phyloP scores from a whole-genome alignment of 495 filamentous ascomycete species.

The Sphaerosporella brunnea region DNA sequence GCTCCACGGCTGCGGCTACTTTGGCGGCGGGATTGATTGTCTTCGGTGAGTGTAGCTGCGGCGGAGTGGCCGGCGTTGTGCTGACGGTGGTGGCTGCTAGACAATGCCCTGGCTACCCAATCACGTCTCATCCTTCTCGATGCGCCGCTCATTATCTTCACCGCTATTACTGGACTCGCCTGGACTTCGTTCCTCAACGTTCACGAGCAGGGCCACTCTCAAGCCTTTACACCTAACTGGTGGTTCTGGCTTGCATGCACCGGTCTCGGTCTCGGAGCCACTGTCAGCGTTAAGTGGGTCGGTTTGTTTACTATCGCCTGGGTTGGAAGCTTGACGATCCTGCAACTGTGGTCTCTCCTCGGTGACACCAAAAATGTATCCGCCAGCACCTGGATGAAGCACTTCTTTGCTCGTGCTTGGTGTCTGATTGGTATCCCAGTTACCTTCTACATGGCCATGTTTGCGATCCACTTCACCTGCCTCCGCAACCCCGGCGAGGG shows the following conservation, averaged over 20 bases:
- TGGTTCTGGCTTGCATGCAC: slow-evolving; percentile 94
- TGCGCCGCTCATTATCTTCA: slow-evolving; percentile 84
- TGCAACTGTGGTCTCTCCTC: slow-evolving; percentile 88
- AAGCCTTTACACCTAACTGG: slow-evolving; percentile 77
- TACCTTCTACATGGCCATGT: slow-evolving; percentile 86
- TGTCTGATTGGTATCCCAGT: slow-evolving; percentile 82
- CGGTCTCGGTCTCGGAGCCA: slow-evolving; percentile 74
- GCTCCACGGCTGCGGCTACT: slow-evolving; percentile 62
- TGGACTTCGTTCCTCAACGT: slow-evolving; percentile 93
- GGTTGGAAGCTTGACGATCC: slow-evolving; percentile 77
- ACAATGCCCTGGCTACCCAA: slow-evolving; percentile 89
- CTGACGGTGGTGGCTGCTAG: too few species aligned
- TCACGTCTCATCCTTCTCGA: slow-evolving; percentile 90
- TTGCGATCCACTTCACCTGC: slow-evolving; percentile 86
- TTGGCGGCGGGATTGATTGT: slow-evolving; percentile 73
- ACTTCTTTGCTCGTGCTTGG: slow-evolving; percentile 79
- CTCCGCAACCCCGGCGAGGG: slow-evolving; percentile 88
- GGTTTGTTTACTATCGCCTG: slow-evolving; percentile 96
- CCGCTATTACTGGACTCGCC: slow-evolving; percentile 73
- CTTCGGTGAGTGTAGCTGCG: slow-evolving; percentile 47
- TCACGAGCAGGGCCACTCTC: slow-evolving; percentile 73
- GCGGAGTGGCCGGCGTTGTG: slow-evolving; percentile 10
- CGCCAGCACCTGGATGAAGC: slow-evolving; percentile 77
- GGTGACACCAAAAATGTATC: slow-evolving; percentile 74
- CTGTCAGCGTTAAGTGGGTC: slow-evolving; percentile 95